Percentiles rank a stretch among this genome's conserved stretches.
Evolutionary conservation across 164 flowering plant genomes (phyloP).

Genomic region (Aristolochia californica): DNA sequence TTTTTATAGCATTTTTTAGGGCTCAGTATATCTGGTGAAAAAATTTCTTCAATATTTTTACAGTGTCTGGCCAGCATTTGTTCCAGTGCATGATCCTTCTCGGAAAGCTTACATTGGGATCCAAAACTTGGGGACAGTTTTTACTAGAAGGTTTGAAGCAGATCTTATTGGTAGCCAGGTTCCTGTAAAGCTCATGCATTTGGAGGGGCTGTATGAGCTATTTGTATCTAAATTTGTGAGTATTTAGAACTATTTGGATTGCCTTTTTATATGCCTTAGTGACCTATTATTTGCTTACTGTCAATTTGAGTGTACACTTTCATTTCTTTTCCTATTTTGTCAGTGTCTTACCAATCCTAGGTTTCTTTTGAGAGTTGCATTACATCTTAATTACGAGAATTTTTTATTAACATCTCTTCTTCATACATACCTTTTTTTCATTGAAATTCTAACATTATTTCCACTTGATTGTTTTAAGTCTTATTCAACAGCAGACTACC

Average conservation of each 20-base stretch:
- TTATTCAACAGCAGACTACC: slow-evolving; percentile 49
- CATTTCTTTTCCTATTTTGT: background rate
- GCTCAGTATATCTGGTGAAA: too few relatives aligned
- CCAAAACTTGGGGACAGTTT: slow-evolving; percentile 88
- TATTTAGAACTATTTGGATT: slow-evolving; percentile 1
- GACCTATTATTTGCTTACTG: too few relatives aligned
- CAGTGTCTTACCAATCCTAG: too few relatives aligned
- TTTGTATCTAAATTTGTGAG: slow-evolving; percentile 95
- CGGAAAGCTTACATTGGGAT: slow-evolving; percentile 88
- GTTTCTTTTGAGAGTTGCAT: too few relatives aligned
- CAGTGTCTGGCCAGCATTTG: slow-evolving; percentile 97
- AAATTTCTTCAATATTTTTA: background rate
- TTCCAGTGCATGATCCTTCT: slow-evolving; percentile 94
- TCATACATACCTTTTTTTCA: too few relatives aligned
- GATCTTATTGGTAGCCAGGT: slow-evolving; percentile 92
- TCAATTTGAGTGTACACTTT: background rate
- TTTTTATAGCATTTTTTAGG: too few relatives aligned
- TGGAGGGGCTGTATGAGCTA: slow-evolving; percentile 90
- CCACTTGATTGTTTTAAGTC: slow-evolving; percentile 34
- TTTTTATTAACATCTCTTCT: too few relatives aligned
- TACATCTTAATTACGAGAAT: too few relatives aligned
- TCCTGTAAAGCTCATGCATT: slow-evolving; percentile 88
- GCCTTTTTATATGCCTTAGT: too few relatives aligned
- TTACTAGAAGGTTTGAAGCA: slow-evolving; percentile 91
- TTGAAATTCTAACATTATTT: too few relatives aligned